Percentiles rank a stretch among this genome's conserved stretches.
Conservation (phyloP, 352 stramenopile species). For the Phytophthora quininea region DNA sequence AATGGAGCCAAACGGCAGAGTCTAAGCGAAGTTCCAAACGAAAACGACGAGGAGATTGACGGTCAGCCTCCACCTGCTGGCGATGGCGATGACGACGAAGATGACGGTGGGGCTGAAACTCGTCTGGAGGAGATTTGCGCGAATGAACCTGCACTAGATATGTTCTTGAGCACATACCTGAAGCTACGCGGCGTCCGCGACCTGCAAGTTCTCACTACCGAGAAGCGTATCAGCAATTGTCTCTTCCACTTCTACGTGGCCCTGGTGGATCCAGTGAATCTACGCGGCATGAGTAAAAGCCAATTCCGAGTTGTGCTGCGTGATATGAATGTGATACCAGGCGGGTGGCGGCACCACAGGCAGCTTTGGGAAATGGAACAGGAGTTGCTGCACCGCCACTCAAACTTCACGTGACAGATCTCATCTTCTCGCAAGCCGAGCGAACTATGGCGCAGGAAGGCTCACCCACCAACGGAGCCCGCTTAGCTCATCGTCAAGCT, state of each 20-base stretch:
- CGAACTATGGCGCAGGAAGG: constrained; percentile 44
- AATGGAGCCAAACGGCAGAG: constrained; percentile 14
- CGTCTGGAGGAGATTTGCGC: constrained; percentile 59
- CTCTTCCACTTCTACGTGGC: constrained; percentile 74
- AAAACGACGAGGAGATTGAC: constrained; percentile 19
- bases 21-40: constrained; percentile 21
- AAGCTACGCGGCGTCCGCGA: constrained; percentile 50
- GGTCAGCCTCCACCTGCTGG: not conserved
- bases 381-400: constrained; percentile 34
- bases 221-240: constrained; percentile 71
- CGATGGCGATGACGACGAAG: constrained; percentile 31
- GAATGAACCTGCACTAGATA: constrained; percentile 59
- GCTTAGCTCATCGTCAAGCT: constrained; percentile 37
- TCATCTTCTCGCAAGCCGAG: constrained; percentile 64
- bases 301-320: constrained; percentile 66
- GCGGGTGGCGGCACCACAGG: constrained; percentile 14
- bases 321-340: constrained; percentile 52
- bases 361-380: constrained; percentile 15
- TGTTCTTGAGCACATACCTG: constrained; percentile 64
- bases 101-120: constrained; percentile 28
- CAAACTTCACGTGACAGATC: constrained; percentile 65
- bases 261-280: constrained; percentile 51
- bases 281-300: constrained; percentile 61
- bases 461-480: constrained; percentile 26
- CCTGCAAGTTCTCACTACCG: constrained; percentile 56